Evolutionary conservation across 2,329 filamentous ascomycete species (phyloP).

Genomic region (Fonsecaea multimorphosa): DNA sequence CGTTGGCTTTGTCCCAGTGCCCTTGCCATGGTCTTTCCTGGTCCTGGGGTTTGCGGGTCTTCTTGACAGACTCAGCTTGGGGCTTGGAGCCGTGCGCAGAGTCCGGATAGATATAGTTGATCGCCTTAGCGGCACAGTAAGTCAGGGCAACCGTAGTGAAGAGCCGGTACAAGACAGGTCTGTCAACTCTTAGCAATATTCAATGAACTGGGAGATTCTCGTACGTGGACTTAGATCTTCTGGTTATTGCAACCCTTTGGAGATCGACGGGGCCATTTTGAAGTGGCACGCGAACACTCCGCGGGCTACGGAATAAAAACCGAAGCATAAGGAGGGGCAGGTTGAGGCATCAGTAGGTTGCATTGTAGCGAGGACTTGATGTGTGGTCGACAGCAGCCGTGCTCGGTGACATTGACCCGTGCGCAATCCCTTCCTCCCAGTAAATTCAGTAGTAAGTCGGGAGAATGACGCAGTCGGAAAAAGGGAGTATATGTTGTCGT

Average conservation of each 20-base stretch:
- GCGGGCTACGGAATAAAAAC: slow-evolving; percentile 37
- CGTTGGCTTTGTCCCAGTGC: slow-evolving; percentile 11
- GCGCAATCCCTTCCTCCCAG: not conserved
- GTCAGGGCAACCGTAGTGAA: slow-evolving; percentile 34
- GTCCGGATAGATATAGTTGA: slow-evolving; percentile 21
- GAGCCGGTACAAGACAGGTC: slow-evolving; percentile 31
- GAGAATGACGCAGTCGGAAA: not conserved
- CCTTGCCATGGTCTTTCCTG: slow-evolving; percentile 1
- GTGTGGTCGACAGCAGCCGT: not conserved
- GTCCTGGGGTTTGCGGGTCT: not conserved
- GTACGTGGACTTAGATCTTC: slow-evolving; percentile 31
- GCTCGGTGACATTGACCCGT: not conserved
- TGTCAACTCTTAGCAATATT: slow-evolving; percentile 19
- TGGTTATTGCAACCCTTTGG: slow-evolving; percentile 35
- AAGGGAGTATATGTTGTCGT: not conserved
- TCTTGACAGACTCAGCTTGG: slow-evolving; percentile 1
- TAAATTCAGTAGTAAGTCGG: not conserved
- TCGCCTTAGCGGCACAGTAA: slow-evolving; percentile 32
- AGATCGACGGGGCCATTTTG: slow-evolving; percentile 33
- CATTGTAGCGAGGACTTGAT: slow-evolving; percentile 26
- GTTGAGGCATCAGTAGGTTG: slow-evolving; percentile 16
- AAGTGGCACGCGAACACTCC: slow-evolving; percentile 37
- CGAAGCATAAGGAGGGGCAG: slow-evolving; percentile 34
- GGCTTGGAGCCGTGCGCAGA: slow-evolving; percentile 3
- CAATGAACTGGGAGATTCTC: not conserved